Conservation (phyloP, 2,329 filamentous ascomycete species). For the Madurella mycetomatis region DNA sequence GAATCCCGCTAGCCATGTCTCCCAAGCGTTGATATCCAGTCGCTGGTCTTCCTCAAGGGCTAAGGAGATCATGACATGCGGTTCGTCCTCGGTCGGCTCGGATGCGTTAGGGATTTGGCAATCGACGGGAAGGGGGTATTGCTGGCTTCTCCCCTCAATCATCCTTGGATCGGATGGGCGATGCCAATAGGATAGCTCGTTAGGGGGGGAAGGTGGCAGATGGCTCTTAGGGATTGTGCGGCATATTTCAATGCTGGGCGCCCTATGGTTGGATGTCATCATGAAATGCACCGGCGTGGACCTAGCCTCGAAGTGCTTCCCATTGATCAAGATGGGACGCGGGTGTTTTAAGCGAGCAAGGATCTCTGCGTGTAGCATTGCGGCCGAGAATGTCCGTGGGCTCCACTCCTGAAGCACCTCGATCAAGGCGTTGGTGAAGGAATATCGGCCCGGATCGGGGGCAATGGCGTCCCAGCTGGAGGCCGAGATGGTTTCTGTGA, state of each 20-base stretch:
- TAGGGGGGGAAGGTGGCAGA: slow-evolving; percentile 36
- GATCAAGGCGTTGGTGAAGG: slow-evolving; percentile 56
- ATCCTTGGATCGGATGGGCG: slow-evolving; percentile 6
- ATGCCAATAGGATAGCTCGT: slow-evolving; percentile 14
- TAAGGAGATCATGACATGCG: slow-evolving; percentile 58
- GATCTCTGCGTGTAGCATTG: slow-evolving; percentile 58
- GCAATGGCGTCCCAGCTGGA: slow-evolving; percentile 60
- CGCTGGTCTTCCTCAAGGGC: slow-evolving; percentile 55
- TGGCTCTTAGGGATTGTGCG: slow-evolving; percentile 34
- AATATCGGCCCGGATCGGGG: slow-evolving; percentile 55
- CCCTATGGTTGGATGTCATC: slow-evolving; percentile 58
- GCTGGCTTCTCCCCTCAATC: slow-evolving; percentile 14
- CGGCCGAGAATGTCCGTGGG: slow-evolving; percentile 51
- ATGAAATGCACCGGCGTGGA: slow-evolving; percentile 59
- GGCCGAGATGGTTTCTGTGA: slow-evolving; percentile 58
- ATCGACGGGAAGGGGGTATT: slow-evolving; percentile 11
- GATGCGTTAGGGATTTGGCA: slow-evolving; percentile 20
- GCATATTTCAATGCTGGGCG: slow-evolving; percentile 54
- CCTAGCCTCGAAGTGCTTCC: slow-evolving; percentile 53
- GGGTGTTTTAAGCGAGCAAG: slow-evolving; percentile 58
- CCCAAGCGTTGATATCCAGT: slow-evolving; percentile 55
- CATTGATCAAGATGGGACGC: slow-evolving; percentile 53
- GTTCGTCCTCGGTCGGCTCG: slow-evolving; percentile 51
- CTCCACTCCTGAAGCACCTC: slow-evolving; percentile 57
- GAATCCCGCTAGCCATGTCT: slow-evolving; percentile 53